Percentiles rank a stretch among this genome's conserved stretches.
These are phyloP conservation scores for Paraphysoderma sedebokerense DNA, from an alignment of 371 early-diverging fungal genomes.

Conservation along the genomic window DNA sequence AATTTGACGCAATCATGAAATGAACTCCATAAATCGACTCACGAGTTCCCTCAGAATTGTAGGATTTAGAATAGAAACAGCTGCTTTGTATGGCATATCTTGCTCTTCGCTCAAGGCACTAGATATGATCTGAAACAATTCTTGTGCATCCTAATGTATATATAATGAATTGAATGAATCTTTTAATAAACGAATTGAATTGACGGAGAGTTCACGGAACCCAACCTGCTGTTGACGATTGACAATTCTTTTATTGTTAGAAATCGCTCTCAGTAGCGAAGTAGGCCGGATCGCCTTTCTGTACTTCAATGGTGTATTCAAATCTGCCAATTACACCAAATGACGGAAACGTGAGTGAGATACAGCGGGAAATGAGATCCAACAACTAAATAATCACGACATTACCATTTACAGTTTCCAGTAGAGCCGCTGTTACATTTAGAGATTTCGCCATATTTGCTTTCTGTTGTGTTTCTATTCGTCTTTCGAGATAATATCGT, in stretches of 20 bases:
- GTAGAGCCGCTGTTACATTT: background rate
- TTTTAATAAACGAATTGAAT: background rate
- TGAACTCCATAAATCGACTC: no score
- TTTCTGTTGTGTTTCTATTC: background rate
- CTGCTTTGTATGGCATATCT: conserved; percentile 6
- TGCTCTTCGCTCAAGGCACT: conserved; percentile 54
- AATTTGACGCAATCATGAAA: background rate
- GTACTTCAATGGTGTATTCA: background rate
- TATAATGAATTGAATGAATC: background rate
- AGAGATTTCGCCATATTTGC: no score
- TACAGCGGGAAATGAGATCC: no score
- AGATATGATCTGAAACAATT: conserved; percentile 74
- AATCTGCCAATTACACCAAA: background rate
- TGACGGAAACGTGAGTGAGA: no score
- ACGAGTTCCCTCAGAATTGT: background rate
- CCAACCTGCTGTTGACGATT: conserved; percentile 26
- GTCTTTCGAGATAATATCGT: conserved; percentile 2
- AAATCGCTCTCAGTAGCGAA: background rate
- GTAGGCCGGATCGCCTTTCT: background rate
- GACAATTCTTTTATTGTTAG: conserved; percentile 19
- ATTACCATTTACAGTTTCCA: no score
- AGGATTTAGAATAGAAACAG: conserved; percentile 9
- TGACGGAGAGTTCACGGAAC: background rate
- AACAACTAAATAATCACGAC: no score
- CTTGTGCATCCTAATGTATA: conserved; percentile 84